Percentiles rank a stretch among this genome's conserved stretches.
Evolutionary conservation across 1,284 basidiomycete genomes (phyloP).

Genomic region (Sporisorium graminicola): DNA sequence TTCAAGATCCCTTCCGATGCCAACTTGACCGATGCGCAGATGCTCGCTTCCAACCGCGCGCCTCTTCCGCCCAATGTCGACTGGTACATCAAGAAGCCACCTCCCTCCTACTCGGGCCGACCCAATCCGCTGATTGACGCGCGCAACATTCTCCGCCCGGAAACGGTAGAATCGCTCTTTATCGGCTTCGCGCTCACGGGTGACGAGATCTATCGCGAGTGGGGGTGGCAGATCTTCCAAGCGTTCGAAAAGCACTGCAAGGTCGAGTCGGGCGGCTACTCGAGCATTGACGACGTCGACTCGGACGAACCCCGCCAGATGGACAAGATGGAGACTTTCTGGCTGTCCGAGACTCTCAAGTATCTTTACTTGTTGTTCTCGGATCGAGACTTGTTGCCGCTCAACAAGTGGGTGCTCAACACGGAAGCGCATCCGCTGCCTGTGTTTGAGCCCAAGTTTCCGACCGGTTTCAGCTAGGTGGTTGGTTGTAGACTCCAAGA

Average conservation of each 20-base stretch:
- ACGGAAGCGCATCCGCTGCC: conserved; percentile 74
- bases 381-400: conserved; percentile 76
- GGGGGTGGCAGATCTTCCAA: conserved; percentile 91
- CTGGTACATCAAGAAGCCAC: conserved; percentile 66
- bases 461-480: conserved; percentile 39
- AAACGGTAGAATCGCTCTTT: conserved; percentile 94
- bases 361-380: conserved; percentile 92
- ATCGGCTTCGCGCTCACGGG: conserved; percentile 87
- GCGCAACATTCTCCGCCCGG: conserved; percentile 88
- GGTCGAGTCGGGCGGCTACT: conserved; percentile 83
- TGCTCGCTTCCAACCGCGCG: conserved; percentile 21
- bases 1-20: conserved; percentile 53
- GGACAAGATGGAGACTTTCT: conserved; percentile 90
- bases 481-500: neutral
- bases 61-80: conserved; percentile 47
- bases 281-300: conserved; percentile 82
- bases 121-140: conserved; percentile 78
- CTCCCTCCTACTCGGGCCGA: conserved; percentile 25
- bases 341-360: conserved; percentile 88
- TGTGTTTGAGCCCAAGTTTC: conserved; percentile 58
- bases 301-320: conserved; percentile 75
- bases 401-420: conserved; percentile 84
- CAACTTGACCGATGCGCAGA: conserved; percentile 27
- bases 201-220: conserved; percentile 82
- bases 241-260: conserved; percentile 87